A percentile compares a stretch with the other conserved stretches of the same genome.
Evolutionary conservation across 2,329 filamentous ascomycete species (phyloP).

Genomic region (Colletotrichum simmondsii): DNA sequence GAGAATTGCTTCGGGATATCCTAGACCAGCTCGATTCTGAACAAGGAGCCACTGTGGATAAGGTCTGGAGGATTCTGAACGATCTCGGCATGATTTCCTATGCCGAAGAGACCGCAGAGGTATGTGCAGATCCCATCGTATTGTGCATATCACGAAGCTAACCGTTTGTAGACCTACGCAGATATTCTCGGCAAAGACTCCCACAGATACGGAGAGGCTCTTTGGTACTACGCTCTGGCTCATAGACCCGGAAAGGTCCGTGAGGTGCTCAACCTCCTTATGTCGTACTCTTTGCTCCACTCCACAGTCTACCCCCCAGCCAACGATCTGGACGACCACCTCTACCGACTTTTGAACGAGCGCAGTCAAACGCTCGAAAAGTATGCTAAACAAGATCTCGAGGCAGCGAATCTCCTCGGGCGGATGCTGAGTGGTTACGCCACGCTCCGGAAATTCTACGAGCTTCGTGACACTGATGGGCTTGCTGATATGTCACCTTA

Average conservation of each 20-base stretch:
- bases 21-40: constrained; percentile 72
- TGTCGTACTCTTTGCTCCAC: constrained; percentile 87
- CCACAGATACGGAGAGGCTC: constrained; percentile 83
- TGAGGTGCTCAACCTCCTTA: constrained; percentile 86
- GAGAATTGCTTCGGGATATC: constrained; percentile 74
- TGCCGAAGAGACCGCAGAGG: constrained; percentile 85
- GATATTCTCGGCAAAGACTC: constrained; percentile 79
- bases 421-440: constrained; percentile 92
- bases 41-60: constrained; percentile 79
- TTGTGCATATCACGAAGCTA: constrained; percentile 33
- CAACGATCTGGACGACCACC: constrained; percentile 77
- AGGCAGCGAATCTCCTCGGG: constrained; percentile 85
- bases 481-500: constrained; percentile 42
- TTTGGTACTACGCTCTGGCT: constrained; percentile 91
- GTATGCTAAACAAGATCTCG: constrained; percentile 79
- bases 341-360: constrained; percentile 76
- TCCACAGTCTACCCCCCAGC: constrained; percentile 82
- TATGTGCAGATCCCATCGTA: constrained; percentile 52
- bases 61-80: constrained; percentile 81
- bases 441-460: constrained; percentile 89
- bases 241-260: constrained; percentile 83
- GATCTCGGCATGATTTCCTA: constrained; percentile 82
- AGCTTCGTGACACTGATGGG: constrained; percentile 74
- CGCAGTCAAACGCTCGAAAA: constrained; percentile 78
- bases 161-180: constrained; percentile 76